phyloP scores from a whole-genome alignment of 2,329 filamentous ascomycete species.

The Drechslerella dactyloides region DNA sequence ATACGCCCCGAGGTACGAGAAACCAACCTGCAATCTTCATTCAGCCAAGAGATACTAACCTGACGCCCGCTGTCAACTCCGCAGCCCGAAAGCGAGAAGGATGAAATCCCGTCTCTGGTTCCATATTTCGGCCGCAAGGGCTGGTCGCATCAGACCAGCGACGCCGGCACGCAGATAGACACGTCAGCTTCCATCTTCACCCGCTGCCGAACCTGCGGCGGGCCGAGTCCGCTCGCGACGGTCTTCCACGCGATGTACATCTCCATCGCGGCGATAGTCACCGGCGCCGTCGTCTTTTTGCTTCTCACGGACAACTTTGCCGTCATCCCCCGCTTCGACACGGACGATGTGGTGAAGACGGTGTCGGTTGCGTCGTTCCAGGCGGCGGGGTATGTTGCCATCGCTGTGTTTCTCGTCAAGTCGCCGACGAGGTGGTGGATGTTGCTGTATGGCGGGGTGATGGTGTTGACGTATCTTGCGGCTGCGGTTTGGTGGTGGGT shows the following conservation, averaged over 20 bases:
- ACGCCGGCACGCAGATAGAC: neutral
- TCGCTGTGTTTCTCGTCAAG: neutral
- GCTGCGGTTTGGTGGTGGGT: neutral
- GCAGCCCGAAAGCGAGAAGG: too few relatives aligned
- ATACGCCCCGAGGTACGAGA: too few relatives aligned
- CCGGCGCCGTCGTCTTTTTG: neutral
- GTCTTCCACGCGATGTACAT: neutral
- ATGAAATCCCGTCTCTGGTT: too few relatives aligned
- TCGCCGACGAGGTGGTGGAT: neutral
- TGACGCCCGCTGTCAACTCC: too few relatives aligned
- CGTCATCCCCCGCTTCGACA: neutral
- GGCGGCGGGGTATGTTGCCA: neutral
- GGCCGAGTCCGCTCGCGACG: neutral
- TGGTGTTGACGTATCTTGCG: neutral
- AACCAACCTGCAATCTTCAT: too few relatives aligned
- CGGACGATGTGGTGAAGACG: neutral
- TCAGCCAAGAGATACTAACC: too few relatives aligned
- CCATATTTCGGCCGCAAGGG: too few relatives aligned
- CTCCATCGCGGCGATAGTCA: neutral
- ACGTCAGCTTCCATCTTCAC: neutral
- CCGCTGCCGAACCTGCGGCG: neutral
- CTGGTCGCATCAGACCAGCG: neutral
- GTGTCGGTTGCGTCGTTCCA: neutral
- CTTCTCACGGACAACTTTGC: neutral
- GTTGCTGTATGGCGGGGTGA: neutral